Percentiles rank a stretch among this genome's conserved stretches.
These are phyloP conservation scores for Avena insularis DNA, from an alignment of 176 grass and related monocot species.

Conservation along the genomic window DNA sequence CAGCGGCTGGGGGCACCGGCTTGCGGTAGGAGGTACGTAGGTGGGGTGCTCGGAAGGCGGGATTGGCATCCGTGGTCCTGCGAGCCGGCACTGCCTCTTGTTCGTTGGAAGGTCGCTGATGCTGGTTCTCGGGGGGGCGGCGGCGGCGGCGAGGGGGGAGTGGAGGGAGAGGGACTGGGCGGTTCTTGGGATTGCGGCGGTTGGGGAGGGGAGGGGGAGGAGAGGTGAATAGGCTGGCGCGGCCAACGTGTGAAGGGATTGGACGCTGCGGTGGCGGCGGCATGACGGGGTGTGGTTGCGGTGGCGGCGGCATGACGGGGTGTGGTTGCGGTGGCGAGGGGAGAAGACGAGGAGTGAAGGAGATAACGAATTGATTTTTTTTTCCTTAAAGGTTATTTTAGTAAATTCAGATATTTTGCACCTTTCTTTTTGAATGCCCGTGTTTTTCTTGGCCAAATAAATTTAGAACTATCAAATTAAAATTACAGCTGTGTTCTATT, in stretches of 20 bases:
- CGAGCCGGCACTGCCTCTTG: background rate
- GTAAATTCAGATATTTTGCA: background rate
- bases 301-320: conserved; percentile 45
- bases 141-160: conserved; percentile 28
- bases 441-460: too few relatives aligned
- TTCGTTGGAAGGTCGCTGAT: conserved; percentile 13
- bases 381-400: background rate
- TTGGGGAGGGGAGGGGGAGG: conserved; percentile 51
- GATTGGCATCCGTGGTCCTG: background rate
- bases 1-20: conserved; percentile 59
- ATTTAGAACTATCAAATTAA: too few relatives aligned
- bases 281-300: conserved; percentile 47
- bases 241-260: background rate
- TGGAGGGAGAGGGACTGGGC: conserved; percentile 38
- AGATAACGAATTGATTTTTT: conserved; percentile 47
- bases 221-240: conserved; percentile 61
- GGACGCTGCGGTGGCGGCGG: conserved; percentile 45
- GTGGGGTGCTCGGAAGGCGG: conserved; percentile 71
- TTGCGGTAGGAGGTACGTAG: conserved; percentile 79
- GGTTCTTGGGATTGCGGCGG: conserved; percentile 44
- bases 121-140: conserved; percentile 30
- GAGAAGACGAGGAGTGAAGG: conserved; percentile 15
- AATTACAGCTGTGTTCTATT: too few relatives aligned
- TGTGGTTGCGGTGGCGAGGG: conserved; percentile 8
- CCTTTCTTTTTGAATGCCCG: background rate